Evolutionary conservation across 1,284 basidiomycete species (phyloP).

Genomic region (Lignosus rhinocerotis): DNA sequence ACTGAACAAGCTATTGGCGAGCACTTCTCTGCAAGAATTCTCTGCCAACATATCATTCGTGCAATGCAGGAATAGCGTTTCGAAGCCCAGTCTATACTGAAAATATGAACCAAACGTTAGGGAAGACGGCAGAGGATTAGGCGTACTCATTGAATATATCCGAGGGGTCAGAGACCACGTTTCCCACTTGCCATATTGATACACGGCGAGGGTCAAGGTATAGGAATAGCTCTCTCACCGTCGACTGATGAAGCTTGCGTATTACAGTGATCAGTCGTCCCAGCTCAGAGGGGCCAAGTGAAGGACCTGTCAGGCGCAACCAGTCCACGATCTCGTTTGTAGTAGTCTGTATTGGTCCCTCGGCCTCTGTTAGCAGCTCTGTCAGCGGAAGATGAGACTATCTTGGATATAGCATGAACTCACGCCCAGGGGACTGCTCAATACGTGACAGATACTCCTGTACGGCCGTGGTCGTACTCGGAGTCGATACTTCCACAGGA

Average conservation of each 20-base stretch:
- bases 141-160: slow-evolving; percentile 6
- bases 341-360: slow-evolving; percentile 32
- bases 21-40: slow-evolving; percentile 20
- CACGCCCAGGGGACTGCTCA: slow-evolving; percentile 43
- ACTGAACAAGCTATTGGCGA: slow-evolving; percentile 36
- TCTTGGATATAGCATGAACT: slow-evolving; percentile 22
- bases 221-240: slow-evolving; percentile 44
- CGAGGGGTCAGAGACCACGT: not conserved
- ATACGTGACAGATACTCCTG: slow-evolving; percentile 44
- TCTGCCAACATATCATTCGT: slow-evolving; percentile 26
- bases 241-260: slow-evolving; percentile 41
- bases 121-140: too few relatives aligned
- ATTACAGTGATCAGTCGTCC: slow-evolving; percentile 42
- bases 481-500: slow-evolving; percentile 6
- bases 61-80: slow-evolving; percentile 47
- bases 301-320: slow-evolving; percentile 48
- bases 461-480: slow-evolving; percentile 25
- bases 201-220: slow-evolving; percentile 40
- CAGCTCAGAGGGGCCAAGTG: slow-evolving; percentile 39
- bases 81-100: slow-evolving; percentile 41
- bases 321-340: slow-evolving; percentile 62
- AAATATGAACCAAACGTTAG: not conserved
- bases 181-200: slow-evolving; percentile 42
- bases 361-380: slow-evolving; percentile 37
- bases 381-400: too few relatives aligned